Percentiles rank a stretch among this genome's conserved stretches.
Evolutionary conservation across 108 stramenopile genomes (phyloP).

Genomic region (Fistulifera pelliculosa): DNA sequence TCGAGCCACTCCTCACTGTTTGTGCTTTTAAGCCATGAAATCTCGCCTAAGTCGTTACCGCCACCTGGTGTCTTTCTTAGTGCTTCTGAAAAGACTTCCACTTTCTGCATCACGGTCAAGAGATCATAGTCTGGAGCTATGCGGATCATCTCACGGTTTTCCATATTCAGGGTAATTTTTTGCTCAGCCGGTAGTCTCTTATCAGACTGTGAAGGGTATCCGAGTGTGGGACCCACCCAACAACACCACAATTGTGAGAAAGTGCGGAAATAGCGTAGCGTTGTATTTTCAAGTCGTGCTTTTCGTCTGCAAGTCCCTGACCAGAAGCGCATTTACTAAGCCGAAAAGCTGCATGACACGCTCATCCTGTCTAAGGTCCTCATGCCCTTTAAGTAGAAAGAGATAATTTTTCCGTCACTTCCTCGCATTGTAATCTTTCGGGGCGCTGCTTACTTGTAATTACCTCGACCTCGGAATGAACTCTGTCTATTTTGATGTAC

Average conservation of each 20-base stretch:
- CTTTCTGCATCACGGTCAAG: constrained; percentile 94
- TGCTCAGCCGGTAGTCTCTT: constrained; percentile 82
- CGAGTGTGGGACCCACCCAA: constrained; percentile 97
- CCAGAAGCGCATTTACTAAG: constrained; percentile 95
- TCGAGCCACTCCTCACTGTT: constrained; percentile 98
- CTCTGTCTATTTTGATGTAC: constrained; percentile 87
- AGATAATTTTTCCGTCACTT: constrained; percentile 94
- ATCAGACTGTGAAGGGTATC: constrained; percentile 97
- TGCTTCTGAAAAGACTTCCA: constrained; percentile 94
- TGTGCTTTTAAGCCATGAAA: constrained; percentile 92
- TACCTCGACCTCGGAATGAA: constrained; percentile 78
- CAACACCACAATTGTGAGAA: constrained; percentile 95
- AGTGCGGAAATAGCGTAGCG: constrained; percentile 93
- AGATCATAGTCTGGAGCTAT: constrained; percentile 88
- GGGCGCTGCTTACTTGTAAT: constrained; percentile 98
- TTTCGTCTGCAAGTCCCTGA: constrained; percentile 89
- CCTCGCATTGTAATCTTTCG: constrained; percentile 93
- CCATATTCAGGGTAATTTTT: constrained; percentile 90
- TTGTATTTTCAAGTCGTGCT: constrained; percentile 91
- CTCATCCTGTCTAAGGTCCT: constrained; percentile 99
- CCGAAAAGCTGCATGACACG: constrained; percentile 99
- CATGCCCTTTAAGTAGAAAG: constrained; percentile 99
- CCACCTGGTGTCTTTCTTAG: constrained; percentile 68
- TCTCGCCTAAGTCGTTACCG: constrained; percentile 92
- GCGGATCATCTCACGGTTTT: constrained; percentile 90